Evolutionary conservation across 345 rosid genomes (phyloP), one percentile per base, ranked within the genome.

Genomic region (Physaria fendleri): DNA sequence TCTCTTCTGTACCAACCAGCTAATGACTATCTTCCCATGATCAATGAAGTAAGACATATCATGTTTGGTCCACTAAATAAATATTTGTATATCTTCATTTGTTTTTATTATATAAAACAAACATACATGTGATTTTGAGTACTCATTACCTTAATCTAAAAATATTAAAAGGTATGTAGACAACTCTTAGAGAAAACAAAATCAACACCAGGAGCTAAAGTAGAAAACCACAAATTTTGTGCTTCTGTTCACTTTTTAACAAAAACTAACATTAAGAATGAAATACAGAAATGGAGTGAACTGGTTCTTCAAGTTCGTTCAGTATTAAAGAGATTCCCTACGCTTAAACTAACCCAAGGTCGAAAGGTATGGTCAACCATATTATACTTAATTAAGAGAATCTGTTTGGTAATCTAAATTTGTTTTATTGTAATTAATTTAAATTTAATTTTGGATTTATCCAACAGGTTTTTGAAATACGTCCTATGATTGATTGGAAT

Each of bases 401-500:
- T 25, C 14, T 23, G 10, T 15, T 35, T 41, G 17, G 35, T 21
- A 15, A 17, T 49, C 38, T 68, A 8, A 9, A 20, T 27, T 46
- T 47, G 40, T 29, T 32, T 10, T 4, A 4, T 4, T 58, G 27
- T 37, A 44, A 27, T 47, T 57, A 3, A 25, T 42, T 30, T 41
- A n/a, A 24, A 23, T 1, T 14, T 15, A 0, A 15, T 58, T 32
- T 17, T 62, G 34, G 55, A 6, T 32, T 14, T 66, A 64, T 14
- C 35, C 5, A 20, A 56, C 74, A 91, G 98, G 97, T 93, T 12
- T 51, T 93, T 2, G 99, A 89, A 76, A 83, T 93, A 45, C 89
- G 99, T 14, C 97, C 99, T 7, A 77, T 66, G 5, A 93, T 89
- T 58, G 78, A 89, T 65, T 93, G 97, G 99, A 86, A 93, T 75